Evolutionary conservation across 108 stramenopile species (phyloP), one percentile per base, ranked within the genome.

Genomic region (Fragilariopsis cylindrus): DNA sequence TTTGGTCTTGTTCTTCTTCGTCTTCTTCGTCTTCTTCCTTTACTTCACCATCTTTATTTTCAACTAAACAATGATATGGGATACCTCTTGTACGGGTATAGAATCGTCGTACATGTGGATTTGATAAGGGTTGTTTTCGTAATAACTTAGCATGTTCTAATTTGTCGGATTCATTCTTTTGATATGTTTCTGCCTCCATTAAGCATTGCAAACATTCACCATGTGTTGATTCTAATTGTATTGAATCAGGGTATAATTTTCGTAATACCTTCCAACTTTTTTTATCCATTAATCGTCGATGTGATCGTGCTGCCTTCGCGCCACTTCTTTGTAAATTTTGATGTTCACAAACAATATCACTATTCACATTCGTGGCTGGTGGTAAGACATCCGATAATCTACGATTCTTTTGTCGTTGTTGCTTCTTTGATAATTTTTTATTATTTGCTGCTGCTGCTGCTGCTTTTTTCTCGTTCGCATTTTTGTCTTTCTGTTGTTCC

Each of bases 201-300:
- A 81, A 57, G 69, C 94, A 95, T 66, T 92, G 79, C 46, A 95
- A 55, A 78, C 94, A 95, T 55, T 86, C 84, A 7, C 89, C 91
- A 40, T 50, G 42, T 1, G 72, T 82, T 65, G 67, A 66, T 49
- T 84, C 84, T 42, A 92, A 70, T 53, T 81, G 81, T 16, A 82
- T 86, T 7, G 85, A 87, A 21, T 96, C 92, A 4, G 95, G 95
- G 71, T 91, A 96, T 0, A 96, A 80, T 45, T 85, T 89, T 60
- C 85, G 89, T 49, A 96, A 73, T 3, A 91, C 87, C 60, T 90
- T 92, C 95, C 95, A 96, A 7, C 90, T 91, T 60, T 93, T 87
- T 66, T 90, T 90, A 80, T 96, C 91, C 80, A 96, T 78, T 19
- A 90, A 70, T 0, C 85, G 81, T 39, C 91, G 83, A 12, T 88